Evolutionary conservation across 257 asterid species (phyloP).

Genomic region (Rehmannia glutinosa): DNA sequence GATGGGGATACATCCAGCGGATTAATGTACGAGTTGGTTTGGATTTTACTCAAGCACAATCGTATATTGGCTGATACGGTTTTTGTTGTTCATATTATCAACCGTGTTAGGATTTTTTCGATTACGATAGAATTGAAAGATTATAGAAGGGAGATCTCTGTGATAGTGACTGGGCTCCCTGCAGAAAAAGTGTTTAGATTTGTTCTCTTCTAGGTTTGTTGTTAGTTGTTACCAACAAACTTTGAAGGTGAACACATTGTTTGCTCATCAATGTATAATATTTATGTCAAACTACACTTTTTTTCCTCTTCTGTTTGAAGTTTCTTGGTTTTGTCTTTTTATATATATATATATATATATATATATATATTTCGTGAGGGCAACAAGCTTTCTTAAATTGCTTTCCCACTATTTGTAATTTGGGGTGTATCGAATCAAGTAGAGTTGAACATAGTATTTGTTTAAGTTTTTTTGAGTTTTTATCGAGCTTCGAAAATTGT

Average conservation of each 20-base stretch:
- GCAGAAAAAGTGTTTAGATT: slow-evolving; percentile 15
- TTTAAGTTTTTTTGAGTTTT: no score
- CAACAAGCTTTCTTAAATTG: no score
- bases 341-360: no score
- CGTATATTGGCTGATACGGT: neutral
- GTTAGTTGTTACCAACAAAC: neutral
- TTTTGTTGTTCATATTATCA: slow-evolving; percentile 26
- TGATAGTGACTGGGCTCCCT: slow-evolving; percentile 8
- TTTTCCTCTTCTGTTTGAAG: neutral
- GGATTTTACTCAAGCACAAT: neutral
- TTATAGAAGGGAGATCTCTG: slow-evolving; percentile 16
- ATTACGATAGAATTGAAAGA: slow-evolving; percentile 4
- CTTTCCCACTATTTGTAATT: no score
- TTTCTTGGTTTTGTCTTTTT: neutral
- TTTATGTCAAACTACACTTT: neutral
- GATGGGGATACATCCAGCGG: neutral
- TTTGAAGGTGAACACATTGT: slow-evolving; percentile 7
- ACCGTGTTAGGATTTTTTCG: slow-evolving; percentile 13
- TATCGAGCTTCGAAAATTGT: no score
- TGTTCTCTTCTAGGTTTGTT: slow-evolving; percentile 6
- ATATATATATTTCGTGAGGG: no score
- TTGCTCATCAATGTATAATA: slow-evolving; percentile 10
- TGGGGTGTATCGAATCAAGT: no score
- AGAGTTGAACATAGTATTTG: no score
- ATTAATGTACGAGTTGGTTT: neutral